A percentile compares a stretch with the other conserved stretches of the same genome.
Conservation (phyloP, 169 alveolate genomes). For the Babesia caballi region DNA sequence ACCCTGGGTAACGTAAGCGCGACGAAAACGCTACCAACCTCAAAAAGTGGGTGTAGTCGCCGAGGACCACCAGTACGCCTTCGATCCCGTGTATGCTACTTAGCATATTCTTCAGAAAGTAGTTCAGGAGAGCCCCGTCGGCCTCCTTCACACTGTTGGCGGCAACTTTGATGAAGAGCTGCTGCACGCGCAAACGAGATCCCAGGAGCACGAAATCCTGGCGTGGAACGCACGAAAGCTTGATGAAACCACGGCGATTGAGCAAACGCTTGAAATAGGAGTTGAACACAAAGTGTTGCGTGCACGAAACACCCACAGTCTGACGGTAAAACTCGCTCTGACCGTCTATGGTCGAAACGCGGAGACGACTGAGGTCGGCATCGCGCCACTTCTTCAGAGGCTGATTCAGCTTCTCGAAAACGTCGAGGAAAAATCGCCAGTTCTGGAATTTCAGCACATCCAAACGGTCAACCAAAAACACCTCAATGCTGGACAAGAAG, state of each 20-base stretch:
- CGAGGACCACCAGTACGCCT: slow-evolving; percentile 43
- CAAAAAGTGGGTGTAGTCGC: slow-evolving; percentile 63
- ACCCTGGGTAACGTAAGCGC: not conserved
- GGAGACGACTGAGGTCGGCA: slow-evolving; percentile 69
- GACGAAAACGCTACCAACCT: slow-evolving; percentile 2
- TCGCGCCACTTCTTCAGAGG: slow-evolving; percentile 71
- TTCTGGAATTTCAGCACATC: slow-evolving; percentile 85
- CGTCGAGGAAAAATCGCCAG: slow-evolving; percentile 76
- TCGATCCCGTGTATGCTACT: slow-evolving; percentile 39
- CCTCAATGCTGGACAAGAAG: slow-evolving; percentile 84
- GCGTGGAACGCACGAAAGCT: slow-evolving; percentile 20
- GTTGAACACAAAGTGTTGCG: slow-evolving; percentile 38
- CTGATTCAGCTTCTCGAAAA: slow-evolving; percentile 53
- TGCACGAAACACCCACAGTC: slow-evolving; percentile 48
- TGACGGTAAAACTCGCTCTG: slow-evolving; percentile 67
- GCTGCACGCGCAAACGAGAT: slow-evolving; percentile 25
- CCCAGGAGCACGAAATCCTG: slow-evolving; percentile 40
- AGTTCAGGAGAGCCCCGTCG: slow-evolving; percentile 9
- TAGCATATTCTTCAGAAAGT: slow-evolving; percentile 57
- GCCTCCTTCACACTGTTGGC: slow-evolving; percentile 20
- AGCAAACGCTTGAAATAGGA: slow-evolving; percentile 30
- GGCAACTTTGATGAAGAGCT: slow-evolving; percentile 57
- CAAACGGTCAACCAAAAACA: slow-evolving; percentile 78
- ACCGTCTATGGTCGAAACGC: slow-evolving; percentile 67
- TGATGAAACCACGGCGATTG: slow-evolving; percentile 65